A percentile compares a stretch with the other conserved stretches of the same genome.
Evolutionary conservation across 495 filamentous ascomycete genomes (phyloP).

Genomic region (Aspergillus affinis): DNA sequence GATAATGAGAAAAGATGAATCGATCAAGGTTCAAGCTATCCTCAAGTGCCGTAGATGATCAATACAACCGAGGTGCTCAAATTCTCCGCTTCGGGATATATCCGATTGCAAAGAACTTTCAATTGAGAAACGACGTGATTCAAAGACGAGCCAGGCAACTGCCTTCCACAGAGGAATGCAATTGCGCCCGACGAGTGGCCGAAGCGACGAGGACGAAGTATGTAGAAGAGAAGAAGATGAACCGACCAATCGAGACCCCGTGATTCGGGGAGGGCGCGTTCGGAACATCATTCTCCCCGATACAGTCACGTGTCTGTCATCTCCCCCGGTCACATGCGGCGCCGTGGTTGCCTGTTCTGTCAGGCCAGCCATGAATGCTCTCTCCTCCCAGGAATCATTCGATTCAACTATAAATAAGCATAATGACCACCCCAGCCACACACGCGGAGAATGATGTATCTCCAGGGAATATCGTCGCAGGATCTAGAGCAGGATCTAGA

Average conservation of each 20-base stretch:
- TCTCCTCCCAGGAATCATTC: too few species aligned
- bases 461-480: background rate
- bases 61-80: background rate
- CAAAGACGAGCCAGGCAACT: conserved; percentile 4
- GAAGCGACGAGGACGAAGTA: background rate
- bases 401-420: background rate
- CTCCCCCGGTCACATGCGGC: background rate
- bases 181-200: conserved; percentile 4
- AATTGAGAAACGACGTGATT: background rate
- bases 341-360: background rate
- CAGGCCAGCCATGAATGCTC: background rate
- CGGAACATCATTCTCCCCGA: conserved; percentile 7
- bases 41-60: background rate
- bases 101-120: background rate
- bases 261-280: conserved; percentile 7
- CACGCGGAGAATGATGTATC: background rate
- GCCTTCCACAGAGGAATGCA: conserved; percentile 2
- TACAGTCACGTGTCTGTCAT: background rate
- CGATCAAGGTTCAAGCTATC: background rate
- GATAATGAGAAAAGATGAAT: background rate
- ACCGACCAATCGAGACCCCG: conserved; percentile 7
- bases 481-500: background rate
- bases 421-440: background rate
- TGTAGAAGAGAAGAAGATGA: background rate
- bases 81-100: background rate